Evolutionary conservation across 441 rosid species (phyloP), one percentile per base, ranked within the genome.

Genomic region (Gossypium davidsonii): DNA sequence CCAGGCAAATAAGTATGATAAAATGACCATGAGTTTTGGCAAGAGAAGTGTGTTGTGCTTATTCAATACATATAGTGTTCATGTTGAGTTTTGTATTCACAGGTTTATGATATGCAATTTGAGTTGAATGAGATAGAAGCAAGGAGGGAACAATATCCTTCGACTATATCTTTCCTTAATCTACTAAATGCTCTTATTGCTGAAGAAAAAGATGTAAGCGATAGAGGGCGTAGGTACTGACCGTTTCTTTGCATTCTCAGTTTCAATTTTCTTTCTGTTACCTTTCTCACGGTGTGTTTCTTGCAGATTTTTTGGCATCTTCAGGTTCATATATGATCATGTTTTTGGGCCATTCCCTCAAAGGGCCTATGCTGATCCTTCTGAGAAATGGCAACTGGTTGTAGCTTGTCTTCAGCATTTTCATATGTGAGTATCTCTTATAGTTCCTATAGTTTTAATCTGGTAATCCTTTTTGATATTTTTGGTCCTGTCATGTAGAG

Each of bases 41-140:
- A 48, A 25, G 69, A 64, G 21, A 11, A 64, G 17, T 39, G 3
- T 63, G 28, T 18, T 18, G 51, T 39, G 28, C 52, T 10, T 39
- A 64, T 64, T 2, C 3, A 23, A n/a, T 21, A 44, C 4, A 34
- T 52, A 17, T 68, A 51, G 48, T 52, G 10, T 68, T 68, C 17
- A 68, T 68, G 26, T 52, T 68, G 28, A 5, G 11, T 55, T 70
- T 34, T 70, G 21, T 72, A 26, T 70, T 68, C 57, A 37, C 85
- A 95, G 99, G 91, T 95, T 71, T 95, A 93, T 78, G 97, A 95
- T 82, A 95, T 93, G 99, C 97, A 89, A 78, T 95, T 87, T 82
- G 99, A 95, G 86, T 83, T 95, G 82, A 93, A 95, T 85, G 99
- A 95, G 86, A 87, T 95, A 73, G 99, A 95, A 86, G 96, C 96